Evolutionary conservation across 306 rosid species (phyloP), one percentile per base, ranked within the genome.

Genomic region (Arachis hypogaea): DNA sequence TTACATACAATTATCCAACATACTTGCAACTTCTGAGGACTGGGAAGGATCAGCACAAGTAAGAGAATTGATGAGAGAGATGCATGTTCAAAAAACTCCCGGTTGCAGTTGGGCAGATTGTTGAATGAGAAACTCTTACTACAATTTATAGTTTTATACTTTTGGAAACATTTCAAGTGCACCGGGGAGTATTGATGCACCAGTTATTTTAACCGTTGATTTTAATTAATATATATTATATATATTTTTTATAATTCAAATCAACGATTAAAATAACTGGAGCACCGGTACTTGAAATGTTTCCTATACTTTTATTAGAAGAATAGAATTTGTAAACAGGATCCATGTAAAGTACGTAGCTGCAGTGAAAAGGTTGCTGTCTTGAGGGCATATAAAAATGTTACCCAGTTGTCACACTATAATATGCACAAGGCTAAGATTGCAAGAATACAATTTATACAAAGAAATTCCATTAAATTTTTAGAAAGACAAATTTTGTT

Each of bases 1-100:
- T 79, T 89, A 85, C 58, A 82, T 89, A 59, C 97, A 92, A 41
- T 59, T 92, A 62, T 89, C 96, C 42, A 92, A 86, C 74, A 72
- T 88, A 73, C 86, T 86, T 71, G 91, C 96, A 71, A 74, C 85
- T 12, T 73, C 68, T 18, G 86, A 78, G n/a, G 96, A 92, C 67
- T 89, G 97, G 97, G 92, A 87, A 84, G 88, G 82, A 78, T 89
- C 93, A 44, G 93, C 82, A 36, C 62, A 80, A 69, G 85, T 87
- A 68, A 77, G 91, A 84, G 77, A 81, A 57, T 11, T 76, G 66
- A 92, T 92, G 88, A 86, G 72, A 83, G 67, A 74, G 74, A 83
- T 73, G 59, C 76, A 79, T 44, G 63, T 89, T 67, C 85, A 68
- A 61, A 87, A 84, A 80, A 78, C 65, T 81, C 79, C 88, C 49